These are phyloP conservation scores for Paramyrothecium roridum DNA, from an alignment of 2,329 filamentous ascomycete genomes.

Conservation along the genomic window DNA sequence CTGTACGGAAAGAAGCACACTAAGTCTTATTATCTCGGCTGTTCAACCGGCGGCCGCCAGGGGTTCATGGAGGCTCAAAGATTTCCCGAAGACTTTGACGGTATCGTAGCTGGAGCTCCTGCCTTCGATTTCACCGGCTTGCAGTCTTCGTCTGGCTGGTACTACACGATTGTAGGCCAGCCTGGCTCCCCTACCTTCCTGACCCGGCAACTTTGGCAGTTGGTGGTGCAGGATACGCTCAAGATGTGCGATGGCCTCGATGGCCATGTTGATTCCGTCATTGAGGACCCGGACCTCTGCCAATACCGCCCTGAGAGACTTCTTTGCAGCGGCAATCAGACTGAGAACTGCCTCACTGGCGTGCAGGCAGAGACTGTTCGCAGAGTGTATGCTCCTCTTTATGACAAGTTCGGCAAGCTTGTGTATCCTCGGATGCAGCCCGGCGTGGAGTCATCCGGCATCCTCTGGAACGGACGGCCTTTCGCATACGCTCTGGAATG, in stretches of 20 bases:
- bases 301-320: conserved; percentile 37
- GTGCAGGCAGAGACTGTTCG: conserved; percentile 34
- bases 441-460: conserved; percentile 43
- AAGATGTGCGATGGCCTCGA: conserved; percentile 48
- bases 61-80: conserved; percentile 50
- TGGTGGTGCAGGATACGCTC: conserved; percentile 17
- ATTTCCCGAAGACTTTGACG: conserved; percentile 56
- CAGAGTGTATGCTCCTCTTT: conserved; percentile 23
- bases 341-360: conserved; percentile 35
- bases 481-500: conserved; percentile 6
- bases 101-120: conserved; percentile 47
- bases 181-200: conserved; percentile 23
- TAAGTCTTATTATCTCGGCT: conserved; percentile 55
- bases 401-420: conserved; percentile 24
- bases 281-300: conserved; percentile 42
- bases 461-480: background rate
- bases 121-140: conserved; percentile 34
- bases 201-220: conserved; percentile 13
- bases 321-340: conserved; percentile 24
- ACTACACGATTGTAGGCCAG: conserved; percentile 34
- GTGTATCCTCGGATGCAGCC: conserved; percentile 44
- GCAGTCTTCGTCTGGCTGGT: conserved; percentile 37
- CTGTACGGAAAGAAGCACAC: conserved; percentile 40
- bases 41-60: conserved; percentile 58
- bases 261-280: conserved; percentile 44